Base-by-base conservation (phyloP, 2,329 filamentous ascomycete species). In the Leptosphaerulina australis region DNA sequence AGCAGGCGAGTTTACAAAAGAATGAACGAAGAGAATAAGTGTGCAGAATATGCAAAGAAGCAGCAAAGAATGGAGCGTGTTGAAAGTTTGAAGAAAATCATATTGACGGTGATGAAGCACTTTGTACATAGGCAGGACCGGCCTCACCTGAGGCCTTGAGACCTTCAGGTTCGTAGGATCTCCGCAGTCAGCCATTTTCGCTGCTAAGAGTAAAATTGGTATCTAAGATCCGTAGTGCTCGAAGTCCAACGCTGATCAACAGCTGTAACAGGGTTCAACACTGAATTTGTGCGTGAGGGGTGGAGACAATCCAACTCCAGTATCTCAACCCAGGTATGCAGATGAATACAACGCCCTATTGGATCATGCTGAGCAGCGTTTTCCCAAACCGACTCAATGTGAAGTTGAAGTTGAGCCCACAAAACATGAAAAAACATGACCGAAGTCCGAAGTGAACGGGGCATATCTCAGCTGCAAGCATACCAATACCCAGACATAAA, bases 101-200 rank as follows among this genome's bases (percentile, higher is more conserved):
- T 33, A 5, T 25, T 18, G 37, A 22, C 31, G 28, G 21, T 26
- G 31, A 37, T 15, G 20, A 1, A 10, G 25, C 24, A 37, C 31
- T 41, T 51, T 51, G 36, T 51, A 51, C 33, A 33, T 31, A 21
- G 18, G 6, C 25, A 29, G 4, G 15, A 37, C 11, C 21, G 43
- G 18, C 48, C 48, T 41, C 10, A 3, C 33, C 9, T 36, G 40
- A 51, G 48, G n/a, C 41, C 48, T 51, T 10, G 21, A 43, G 26
- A 8, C 48, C 36, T 25, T 43, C 36, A 38, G 22, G 29, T 17
- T 28, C 30, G 6, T 24, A 24, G 25, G 12, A 43, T 17, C 28
- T 51, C 48, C 41, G 48, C 26, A 20, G 33, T 17, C 41, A 46
- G 21, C 18, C 31, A 37, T 37, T 15, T 26, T 15, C n/a, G 41